phyloP scores from a whole-genome alignment of 345 rosid species.

The Eucalyptus victrix region DNA sequence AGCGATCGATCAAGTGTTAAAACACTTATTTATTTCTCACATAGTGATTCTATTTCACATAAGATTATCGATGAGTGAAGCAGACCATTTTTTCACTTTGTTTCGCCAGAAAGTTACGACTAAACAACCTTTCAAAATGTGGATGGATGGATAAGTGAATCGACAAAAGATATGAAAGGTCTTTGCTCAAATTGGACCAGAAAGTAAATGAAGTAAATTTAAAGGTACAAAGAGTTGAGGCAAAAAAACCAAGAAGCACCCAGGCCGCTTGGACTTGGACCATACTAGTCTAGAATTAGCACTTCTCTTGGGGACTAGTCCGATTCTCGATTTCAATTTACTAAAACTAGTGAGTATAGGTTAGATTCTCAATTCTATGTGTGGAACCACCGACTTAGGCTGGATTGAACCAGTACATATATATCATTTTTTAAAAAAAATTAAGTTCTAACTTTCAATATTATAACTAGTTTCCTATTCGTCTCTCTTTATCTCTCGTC shows the following conservation, averaged over 20 bases:
- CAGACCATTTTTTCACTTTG: neutral
- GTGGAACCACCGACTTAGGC: accelerated
- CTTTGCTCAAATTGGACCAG: neutral
- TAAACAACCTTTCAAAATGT: neutral
- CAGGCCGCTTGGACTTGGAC: neutral
- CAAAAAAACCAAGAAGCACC: neutral
- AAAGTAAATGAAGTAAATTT: too few relatives aligned
- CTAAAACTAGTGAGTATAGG: neutral
- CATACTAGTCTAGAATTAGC: accelerated
- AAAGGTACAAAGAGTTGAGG: neutral
- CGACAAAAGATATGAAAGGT: neutral
- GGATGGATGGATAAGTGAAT: neutral
- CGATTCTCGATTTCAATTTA: neutral
- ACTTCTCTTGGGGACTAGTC: accelerated
- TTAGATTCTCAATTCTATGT: neutral
- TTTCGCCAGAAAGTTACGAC: neutral
- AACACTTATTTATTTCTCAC: neutral
- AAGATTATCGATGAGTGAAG: neutral
- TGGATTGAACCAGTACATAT: too few relatives aligned
- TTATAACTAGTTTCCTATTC: too few relatives aligned
- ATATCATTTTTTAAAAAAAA: too few relatives aligned
- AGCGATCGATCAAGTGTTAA: neutral
- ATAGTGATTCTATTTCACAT: neutral
- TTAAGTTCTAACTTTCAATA: too few relatives aligned
- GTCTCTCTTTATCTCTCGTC: too few relatives aligned